A percentile compares a stretch with the other conserved stretches of the same genome.
phyloP scores from a whole-genome alignment of 768 basidiomycete species.

The Phlebiopsis gigantea region DNA sequence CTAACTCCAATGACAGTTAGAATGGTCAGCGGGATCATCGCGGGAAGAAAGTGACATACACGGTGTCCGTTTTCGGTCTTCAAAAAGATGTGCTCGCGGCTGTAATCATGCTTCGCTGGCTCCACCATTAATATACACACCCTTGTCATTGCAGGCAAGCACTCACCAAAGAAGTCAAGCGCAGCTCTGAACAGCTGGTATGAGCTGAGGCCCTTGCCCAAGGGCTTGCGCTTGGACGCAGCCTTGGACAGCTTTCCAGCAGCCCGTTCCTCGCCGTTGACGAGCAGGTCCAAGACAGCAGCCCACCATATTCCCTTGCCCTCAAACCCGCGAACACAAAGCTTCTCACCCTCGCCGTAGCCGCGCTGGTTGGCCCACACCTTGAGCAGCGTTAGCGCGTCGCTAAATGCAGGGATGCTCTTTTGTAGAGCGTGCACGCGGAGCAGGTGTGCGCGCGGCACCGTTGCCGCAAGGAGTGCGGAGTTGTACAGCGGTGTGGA shows the following conservation, averaged over 20 bases:
- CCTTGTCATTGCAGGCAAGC: not conserved
- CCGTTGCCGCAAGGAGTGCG: slow-evolving; percentile 49
- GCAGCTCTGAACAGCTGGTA: slow-evolving; percentile 88
- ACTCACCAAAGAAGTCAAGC: slow-evolving; percentile 77
- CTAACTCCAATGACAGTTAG: slow-evolving; percentile 30
- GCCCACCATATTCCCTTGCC: slow-evolving; percentile 66
- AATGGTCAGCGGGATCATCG: not conserved
- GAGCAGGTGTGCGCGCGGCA: slow-evolving; percentile 45
- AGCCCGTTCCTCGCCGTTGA: slow-evolving; percentile 60
- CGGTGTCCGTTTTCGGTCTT: slow-evolving; percentile 49
- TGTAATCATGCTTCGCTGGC: slow-evolving; percentile 69
- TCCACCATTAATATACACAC: not conserved
- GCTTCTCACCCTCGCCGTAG: slow-evolving; percentile 50
- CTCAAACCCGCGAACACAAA: slow-evolving; percentile 68
- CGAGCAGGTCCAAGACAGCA: slow-evolving; percentile 51
- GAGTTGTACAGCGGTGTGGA: slow-evolving; percentile 83
- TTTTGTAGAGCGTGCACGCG: slow-evolving; percentile 41
- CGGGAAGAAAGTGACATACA: slow-evolving; percentile 31
- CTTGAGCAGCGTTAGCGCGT: slow-evolving; percentile 74
- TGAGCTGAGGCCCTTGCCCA: slow-evolving; percentile 81
- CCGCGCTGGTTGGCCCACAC: slow-evolving; percentile 91
- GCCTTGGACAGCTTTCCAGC: slow-evolving; percentile 16
- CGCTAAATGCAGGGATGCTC: slow-evolving; percentile 52
- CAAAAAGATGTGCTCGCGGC: slow-evolving; percentile 49
- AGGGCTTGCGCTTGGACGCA: slow-evolving; percentile 39